Base-by-base conservation (phyloP, 352 stramenopile species). In the Globisporangium cederbergense region DNA sequence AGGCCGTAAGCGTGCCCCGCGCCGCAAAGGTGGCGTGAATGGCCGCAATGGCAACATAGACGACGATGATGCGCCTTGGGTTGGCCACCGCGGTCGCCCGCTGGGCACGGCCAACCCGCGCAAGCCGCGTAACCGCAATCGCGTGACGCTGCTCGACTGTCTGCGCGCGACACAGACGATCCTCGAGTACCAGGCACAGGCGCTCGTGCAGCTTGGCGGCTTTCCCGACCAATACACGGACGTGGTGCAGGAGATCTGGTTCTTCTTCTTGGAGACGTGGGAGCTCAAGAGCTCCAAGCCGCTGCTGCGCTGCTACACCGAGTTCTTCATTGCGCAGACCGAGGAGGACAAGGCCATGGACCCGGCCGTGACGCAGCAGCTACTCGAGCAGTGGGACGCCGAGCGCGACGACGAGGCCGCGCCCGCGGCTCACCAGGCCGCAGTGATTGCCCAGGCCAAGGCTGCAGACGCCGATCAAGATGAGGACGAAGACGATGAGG, bases 331-430 rank as follows among this genome's bases (percentile, higher is more conserved):
- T 54, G 58, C 53, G 25, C 60, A 52, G 1, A 28, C 32, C 7
- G 57, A 67, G 11, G 73, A 75, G 11, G 77, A 81, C 55, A 76
- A 75, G 54, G 71, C 55, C 8, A 73, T 88, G 66, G 83, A 92
- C 46, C 71, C 73, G 4, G 72, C 72, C 4, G 59, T 89, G 45
- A 88, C 80, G 5, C 71, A 76, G 22, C 76, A 90, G 22, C 69
- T 91, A 60, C 66, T 93, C 51, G 81, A 89, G 56, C 75, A 93
- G 63, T 93, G 84, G 84, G 81, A 91, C 59, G 73, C 68, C 22
- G 67, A 81, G 9, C 75, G 68, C 45, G 68, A 78, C 30, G 74
- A 72, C 9, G 73, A 74, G 25, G 65, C 64, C 4, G 65, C 62
- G 13, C 22, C n/a, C 42, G 25, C 22, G 40, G 16, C 38, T 7